Evolutionary conservation across 2,329 filamentous ascomycete genomes (phyloP).

Genomic region (Pseudocercospora pini-densiflorae): DNA sequence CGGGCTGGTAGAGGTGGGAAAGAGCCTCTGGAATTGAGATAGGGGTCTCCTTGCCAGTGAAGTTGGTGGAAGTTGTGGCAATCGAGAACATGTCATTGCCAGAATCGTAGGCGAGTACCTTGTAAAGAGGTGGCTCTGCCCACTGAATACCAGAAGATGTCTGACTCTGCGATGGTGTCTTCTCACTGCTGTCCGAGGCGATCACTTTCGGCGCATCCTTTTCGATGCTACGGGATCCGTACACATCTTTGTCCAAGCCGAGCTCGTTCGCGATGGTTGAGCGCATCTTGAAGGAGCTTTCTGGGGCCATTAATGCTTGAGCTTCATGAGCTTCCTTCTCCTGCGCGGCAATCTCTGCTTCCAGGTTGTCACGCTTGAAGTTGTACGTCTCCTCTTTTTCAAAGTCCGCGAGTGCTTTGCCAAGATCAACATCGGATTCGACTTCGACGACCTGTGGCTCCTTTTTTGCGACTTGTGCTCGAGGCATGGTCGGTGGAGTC

Average conservation of each 20-base stretch:
- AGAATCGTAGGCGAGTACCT: constrained; percentile 69
- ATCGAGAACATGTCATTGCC: constrained; percentile 61
- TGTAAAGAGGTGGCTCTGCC: constrained; percentile 57
- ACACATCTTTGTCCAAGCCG: constrained; percentile 20
- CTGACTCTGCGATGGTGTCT: neutral
- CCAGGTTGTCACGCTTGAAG: constrained; percentile 29
- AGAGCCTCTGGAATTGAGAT: constrained; percentile 65
- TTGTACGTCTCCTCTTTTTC: constrained; percentile 30
- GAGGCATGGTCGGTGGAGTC: neutral
- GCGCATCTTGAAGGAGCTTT: constrained; percentile 16
- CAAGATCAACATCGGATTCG: constrained; percentile 30
- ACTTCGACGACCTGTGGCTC: constrained; percentile 28
- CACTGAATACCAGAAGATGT: constrained; percentile 27
- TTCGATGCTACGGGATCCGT: constrained; percentile 21
- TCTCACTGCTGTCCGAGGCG: neutral
- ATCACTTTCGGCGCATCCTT: constrained; percentile 15
- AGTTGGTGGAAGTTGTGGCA: constrained; percentile 61
- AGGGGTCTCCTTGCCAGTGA: constrained; percentile 55
- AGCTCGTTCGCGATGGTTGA: constrained; percentile 6
- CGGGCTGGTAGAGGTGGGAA: constrained; percentile 63
- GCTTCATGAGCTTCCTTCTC: constrained; percentile 29
- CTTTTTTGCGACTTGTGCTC: constrained; percentile 1
- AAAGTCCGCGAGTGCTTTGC: constrained; percentile 33
- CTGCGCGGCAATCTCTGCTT: constrained; percentile 31
- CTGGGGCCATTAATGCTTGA: constrained; percentile 17